Percentiles rank a stretch among this genome's conserved stretches.
Evolutionary conservation across 2,329 filamentous ascomycete species (phyloP).

Genomic region (Apiospora hydei): DNA sequence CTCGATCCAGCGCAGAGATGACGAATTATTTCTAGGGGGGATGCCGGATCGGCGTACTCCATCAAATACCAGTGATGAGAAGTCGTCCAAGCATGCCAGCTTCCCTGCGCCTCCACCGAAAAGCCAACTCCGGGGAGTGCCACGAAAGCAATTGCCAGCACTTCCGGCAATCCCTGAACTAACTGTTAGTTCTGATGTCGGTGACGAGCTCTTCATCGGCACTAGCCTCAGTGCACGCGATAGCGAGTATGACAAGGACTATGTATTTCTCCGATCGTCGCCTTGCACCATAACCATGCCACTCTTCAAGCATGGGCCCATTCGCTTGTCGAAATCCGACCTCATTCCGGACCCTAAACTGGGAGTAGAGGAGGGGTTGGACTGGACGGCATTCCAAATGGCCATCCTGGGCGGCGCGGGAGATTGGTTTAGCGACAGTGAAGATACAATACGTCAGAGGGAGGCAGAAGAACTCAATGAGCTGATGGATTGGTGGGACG

Average conservation of each 20-base stretch:
- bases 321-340: conserved; percentile 58
- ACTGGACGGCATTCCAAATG: conserved; percentile 73
- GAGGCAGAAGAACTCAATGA: conserved; percentile 58
- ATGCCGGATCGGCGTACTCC: conserved; percentile 19
- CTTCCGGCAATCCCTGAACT: conserved; percentile 42
- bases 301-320: conserved; percentile 61
- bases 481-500: conserved; percentile 59
- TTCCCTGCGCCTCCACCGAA: conserved; percentile 44
- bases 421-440: conserved; percentile 55
- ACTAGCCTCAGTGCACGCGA: neutral
- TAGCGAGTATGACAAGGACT: conserved; percentile 40
- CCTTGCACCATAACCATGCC: conserved; percentile 58
- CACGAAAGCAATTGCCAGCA: conserved; percentile 35
- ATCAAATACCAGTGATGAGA: neutral
- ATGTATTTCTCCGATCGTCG: conserved; percentile 56
- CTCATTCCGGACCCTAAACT: conserved; percentile 46
- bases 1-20: conserved; percentile 32
- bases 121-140: conserved; percentile 35
- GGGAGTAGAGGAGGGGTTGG: conserved; percentile 58
- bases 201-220: conserved; percentile 13
- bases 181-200: conserved; percentile 26
- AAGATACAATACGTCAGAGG: conserved; percentile 47
- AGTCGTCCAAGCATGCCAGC: conserved; percentile 26
- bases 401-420: conserved; percentile 66
- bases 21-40: conserved; percentile 26